Evolutionary conservation across 2,329 filamentous ascomycete genomes (phyloP), one percentile per base, ranked within the genome.

Genomic region (Xylariaceae sp.): DNA sequence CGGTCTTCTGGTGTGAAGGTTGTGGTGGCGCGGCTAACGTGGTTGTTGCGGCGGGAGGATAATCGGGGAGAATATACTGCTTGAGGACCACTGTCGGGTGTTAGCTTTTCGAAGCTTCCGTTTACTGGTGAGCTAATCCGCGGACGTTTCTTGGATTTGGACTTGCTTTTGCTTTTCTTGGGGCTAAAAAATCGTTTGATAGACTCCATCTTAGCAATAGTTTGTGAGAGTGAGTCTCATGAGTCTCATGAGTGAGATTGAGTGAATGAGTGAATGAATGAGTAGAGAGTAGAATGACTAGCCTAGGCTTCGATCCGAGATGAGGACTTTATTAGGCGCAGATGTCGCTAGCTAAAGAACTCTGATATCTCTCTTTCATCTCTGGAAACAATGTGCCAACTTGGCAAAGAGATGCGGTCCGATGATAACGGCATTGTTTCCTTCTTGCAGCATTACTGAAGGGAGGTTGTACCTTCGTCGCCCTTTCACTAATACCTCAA

Each of bases 1-100:
- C 55, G 53, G 5, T 37, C 61, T 43, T 45, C 54, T 5, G 68
- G 65, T 5, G 31, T 53, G 50, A 68, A 66, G 16, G 39, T 7
- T 4, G 36, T 57, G 6, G 45, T 53, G 11, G 40, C 40, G n/a
- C n/a, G 11, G 11, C 28, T 14, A 8, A 26, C 1, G 9, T 43
- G 14, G 16, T 50, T 23, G 12, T 47, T 16, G 8, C 29, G 16
- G 8, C 3, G 23, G 21, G 31, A 51, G 28, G 40, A 19, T 11
- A 16, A 4, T 6, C 9, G 40, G 3, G 17, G 14, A 16, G 49
- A 19, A 26, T 19, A 28, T 48, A n/a, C 12, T 5, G 9, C 3
- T 23, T 21, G 6, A 19, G 3, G 8, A 17, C 6, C 17, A 26
- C 7, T 44, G n/a, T 48, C 14, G 4, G 41, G 16, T 9, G 49